A percentile compares a stretch with the other conserved stretches of the same genome.
These are phyloP conservation scores for Ustilago nuda DNA, from an alignment of 1,284 basidiomycete genomes.

Conservation along the genomic window DNA sequence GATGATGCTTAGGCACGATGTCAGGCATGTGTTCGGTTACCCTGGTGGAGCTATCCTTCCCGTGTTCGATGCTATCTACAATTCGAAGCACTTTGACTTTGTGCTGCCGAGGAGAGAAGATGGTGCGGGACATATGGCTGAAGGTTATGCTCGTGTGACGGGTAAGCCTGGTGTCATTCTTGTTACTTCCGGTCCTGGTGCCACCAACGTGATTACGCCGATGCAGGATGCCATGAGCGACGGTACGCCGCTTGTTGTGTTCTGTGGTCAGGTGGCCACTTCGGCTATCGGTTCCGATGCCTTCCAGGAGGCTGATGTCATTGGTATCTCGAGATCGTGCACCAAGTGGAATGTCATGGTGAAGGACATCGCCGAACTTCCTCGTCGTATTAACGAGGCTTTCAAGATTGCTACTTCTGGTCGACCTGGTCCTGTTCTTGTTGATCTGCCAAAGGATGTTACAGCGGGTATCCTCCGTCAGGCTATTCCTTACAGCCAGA, in stretches of 20 bases:
- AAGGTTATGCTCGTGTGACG: slow-evolving; percentile 96
- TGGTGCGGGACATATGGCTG: slow-evolving; percentile 98
- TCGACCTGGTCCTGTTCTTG: slow-evolving; percentile 94
- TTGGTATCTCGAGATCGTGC: slow-evolving; percentile 95
- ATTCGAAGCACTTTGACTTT: slow-evolving; percentile 94
- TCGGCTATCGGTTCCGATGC: slow-evolving; percentile 97
- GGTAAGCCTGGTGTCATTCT: slow-evolving; percentile 97
- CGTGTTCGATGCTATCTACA: slow-evolving; percentile 98
- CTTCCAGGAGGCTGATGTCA: slow-evolving; percentile 96
- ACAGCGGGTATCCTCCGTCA: slow-evolving; percentile 90
- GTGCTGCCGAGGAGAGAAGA: slow-evolving; percentile 96
- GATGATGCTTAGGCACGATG: slow-evolving; percentile 97
- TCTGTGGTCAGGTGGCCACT: slow-evolving; percentile 96
- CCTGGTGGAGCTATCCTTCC: slow-evolving; percentile 97
- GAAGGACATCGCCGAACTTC: slow-evolving; percentile 94
- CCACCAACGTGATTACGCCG: slow-evolving; percentile 96
- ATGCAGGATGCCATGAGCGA: slow-evolving; percentile 98
- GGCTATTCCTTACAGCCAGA: slow-evolving; percentile 86
- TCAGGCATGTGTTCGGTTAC: slow-evolving; percentile 98
- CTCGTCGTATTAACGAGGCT: slow-evolving; percentile 95
- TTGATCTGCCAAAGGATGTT: slow-evolving; percentile 97
- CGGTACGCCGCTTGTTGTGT: slow-evolving; percentile 93
- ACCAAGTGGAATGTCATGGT: slow-evolving; percentile 99
- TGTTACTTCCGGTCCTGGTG: slow-evolving; percentile 96
- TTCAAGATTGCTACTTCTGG: slow-evolving; percentile 99